A percentile compares a stretch with the other conserved stretches of the same genome.
phyloP scores from a whole-genome alignment of 108 stramenopile species.

The Pseudonitzschia multistriata region DNA sequence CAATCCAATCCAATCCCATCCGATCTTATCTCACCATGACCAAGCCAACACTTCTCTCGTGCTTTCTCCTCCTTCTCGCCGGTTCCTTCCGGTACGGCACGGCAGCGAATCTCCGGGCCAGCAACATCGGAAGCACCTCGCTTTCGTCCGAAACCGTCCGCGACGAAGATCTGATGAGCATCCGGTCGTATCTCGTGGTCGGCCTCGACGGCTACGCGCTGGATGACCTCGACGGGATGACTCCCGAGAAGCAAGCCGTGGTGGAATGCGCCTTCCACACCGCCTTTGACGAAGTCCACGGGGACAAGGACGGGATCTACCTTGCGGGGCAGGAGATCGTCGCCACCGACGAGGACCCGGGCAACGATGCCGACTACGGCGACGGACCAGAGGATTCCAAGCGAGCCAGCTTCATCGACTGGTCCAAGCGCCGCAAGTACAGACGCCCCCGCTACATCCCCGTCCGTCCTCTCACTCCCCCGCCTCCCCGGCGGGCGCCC shows the following conservation, averaged over 20 bases:
- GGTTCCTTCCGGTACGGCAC: not conserved
- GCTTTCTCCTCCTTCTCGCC: not conserved
- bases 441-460: too few relatives aligned
- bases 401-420: not conserved
- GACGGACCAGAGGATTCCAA: too few relatives aligned
- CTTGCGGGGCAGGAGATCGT: not conserved
- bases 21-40: too few relatives aligned
- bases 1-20: too few relatives aligned
- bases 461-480: too few relatives aligned
- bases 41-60: not conserved
- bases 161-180: not conserved
- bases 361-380: not conserved
- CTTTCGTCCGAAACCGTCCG: not conserved
- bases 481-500: too few relatives aligned
- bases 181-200: not conserved
- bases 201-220: not conserved
- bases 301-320: not conserved
- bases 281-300: conserved; percentile 5
- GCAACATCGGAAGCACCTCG: not conserved
- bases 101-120: not conserved
- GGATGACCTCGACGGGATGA: not conserved
- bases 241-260: not conserved
- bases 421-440: not conserved
- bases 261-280: not conserved
- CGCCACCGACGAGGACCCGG: not conserved